These are phyloP conservation scores for Elaeis guineensis DNA, from an alignment of 176 grass and related monocot genomes.

Conservation along the genomic window DNA sequence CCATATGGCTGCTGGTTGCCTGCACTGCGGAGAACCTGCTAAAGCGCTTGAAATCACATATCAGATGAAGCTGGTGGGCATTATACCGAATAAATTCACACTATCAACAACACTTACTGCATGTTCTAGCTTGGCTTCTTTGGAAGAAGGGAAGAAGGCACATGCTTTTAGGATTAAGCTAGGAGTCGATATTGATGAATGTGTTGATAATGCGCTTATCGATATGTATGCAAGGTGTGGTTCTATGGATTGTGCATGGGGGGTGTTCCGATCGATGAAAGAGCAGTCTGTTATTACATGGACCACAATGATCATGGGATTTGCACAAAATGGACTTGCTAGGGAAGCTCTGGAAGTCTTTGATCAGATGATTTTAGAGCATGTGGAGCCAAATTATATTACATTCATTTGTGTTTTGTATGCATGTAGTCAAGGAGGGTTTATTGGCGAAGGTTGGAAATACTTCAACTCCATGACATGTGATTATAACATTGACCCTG, in stretches of 20 bases:
- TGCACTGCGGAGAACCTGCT: slow-evolving; percentile 23
- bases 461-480: slow-evolving; percentile 40
- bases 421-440: slow-evolving; percentile 52
- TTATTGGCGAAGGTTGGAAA: slow-evolving; percentile 42
- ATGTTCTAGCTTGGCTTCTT: slow-evolving; percentile 19
- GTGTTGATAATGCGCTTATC: slow-evolving; percentile 38
- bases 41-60: slow-evolving; percentile 22
- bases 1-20: slow-evolving; percentile 36
- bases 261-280: slow-evolving; percentile 37
- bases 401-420: slow-evolving; percentile 39
- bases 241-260: slow-evolving; percentile 14
- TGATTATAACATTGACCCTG: slow-evolving; percentile 28
- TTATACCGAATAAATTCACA: slow-evolving; percentile 40
- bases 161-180: slow-evolving; percentile 43
- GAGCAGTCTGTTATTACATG: slow-evolving; percentile 26
- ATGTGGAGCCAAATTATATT: slow-evolving; percentile 25
- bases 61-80: slow-evolving; percentile 35
- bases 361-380: slow-evolving; percentile 36
- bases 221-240: slow-evolving; percentile 60
- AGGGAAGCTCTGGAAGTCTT: slow-evolving; percentile 30
- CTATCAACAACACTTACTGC: slow-evolving; percentile 31
- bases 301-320: slow-evolving; percentile 54
- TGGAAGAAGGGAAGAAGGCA: slow-evolving; percentile 23
- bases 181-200: slow-evolving; percentile 20
- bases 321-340: slow-evolving; percentile 27